Base-by-base conservation (phyloP, 2,329 filamentous ascomycete genomes). In the Beauveria brongniartii region DNA sequence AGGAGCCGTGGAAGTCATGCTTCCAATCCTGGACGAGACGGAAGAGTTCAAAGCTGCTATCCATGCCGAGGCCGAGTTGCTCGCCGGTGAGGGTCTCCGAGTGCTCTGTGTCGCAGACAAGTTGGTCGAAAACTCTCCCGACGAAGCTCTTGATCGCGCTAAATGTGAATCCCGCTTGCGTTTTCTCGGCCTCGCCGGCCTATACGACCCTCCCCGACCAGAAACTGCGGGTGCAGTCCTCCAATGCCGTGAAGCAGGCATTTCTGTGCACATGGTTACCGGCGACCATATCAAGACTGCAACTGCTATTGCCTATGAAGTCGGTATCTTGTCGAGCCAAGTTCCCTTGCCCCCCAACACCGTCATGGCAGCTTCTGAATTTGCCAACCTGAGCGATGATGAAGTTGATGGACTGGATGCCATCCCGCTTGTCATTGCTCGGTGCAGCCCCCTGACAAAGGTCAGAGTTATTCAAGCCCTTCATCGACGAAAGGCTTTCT, bases 391-490 rank as follows among this genome's bases (percentile, higher is more conserved):
- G 26, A 81, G 76, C 4, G 82, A 89, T 51, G 78, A 78, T 1
- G 77, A 90, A 67, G 81, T 90, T 50, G 87, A 90, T 66, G 73
- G 72, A 3, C 72, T 90, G 24, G 79, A 82, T 1, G 74, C 78
- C 4, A 75, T 90, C 2, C 87, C 87, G 0, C 75, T 89, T 8
- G 87, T 90, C 3, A 80, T 90, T 52, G 87, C 87, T 62, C 80
- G 87, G 44, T 90, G 87, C 70, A 86, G 85, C 50, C 87, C 87
- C 1, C 76, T 84, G 60, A 90, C 87, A 41, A 90, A 90, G 72
- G 86, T 89, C n/a, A 81, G 87, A 64, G 87, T 90, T 82, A 87
- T 90, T 61, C 85, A 89, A 68, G 86, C 87, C n/a, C 80, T 90
- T 62, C 86, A 89, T 66, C 81, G 87, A 37, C 82, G 87, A 59